A percentile compares a stretch with the other conserved stretches of the same genome.
Evolutionary conservation across 352 stramenopile species (phyloP).

Genomic region (Phytopythium aichiense): DNA sequence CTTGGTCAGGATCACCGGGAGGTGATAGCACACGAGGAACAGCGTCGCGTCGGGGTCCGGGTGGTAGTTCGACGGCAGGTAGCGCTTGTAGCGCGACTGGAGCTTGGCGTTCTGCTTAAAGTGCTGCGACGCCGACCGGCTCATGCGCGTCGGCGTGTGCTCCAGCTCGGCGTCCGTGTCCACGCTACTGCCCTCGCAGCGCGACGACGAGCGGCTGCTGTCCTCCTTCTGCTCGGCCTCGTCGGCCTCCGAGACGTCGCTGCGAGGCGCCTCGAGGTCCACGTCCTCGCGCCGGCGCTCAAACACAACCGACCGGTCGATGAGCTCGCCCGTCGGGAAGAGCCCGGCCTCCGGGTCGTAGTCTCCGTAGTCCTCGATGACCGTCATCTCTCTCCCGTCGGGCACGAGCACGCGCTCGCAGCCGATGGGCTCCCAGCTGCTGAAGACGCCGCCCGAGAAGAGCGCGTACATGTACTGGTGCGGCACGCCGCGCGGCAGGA

Average conservation of each 20-base stretch:
- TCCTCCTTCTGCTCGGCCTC: slow-evolving; percentile 16
- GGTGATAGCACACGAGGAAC: slow-evolving; percentile 92
- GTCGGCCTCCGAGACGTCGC: slow-evolving; percentile 7
- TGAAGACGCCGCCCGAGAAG: slow-evolving; percentile 83
- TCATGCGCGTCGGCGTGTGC: neutral
- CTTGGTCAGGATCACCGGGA: slow-evolving; percentile 87
- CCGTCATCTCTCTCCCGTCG: slow-evolving; percentile 75
- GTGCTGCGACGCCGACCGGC: slow-evolving; percentile 41
- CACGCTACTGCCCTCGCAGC: slow-evolving; percentile 11
- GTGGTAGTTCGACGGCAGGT: slow-evolving; percentile 69
- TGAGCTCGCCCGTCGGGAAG: slow-evolving; percentile 46
- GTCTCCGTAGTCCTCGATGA: slow-evolving; percentile 70
- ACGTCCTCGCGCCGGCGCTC: slow-evolving; percentile 33
- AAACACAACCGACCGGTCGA: slow-evolving; percentile 62
- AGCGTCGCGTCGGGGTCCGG: slow-evolving; percentile 60
- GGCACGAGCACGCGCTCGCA: slow-evolving; percentile 68
- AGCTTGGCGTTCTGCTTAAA: slow-evolving; percentile 61
- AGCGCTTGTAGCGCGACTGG: slow-evolving; percentile 79
- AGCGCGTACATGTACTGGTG: slow-evolving; percentile 91
- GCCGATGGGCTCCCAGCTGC: slow-evolving; percentile 77
- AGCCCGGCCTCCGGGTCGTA: slow-evolving; percentile 66
- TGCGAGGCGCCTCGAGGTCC: slow-evolving; percentile 8
- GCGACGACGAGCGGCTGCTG: neutral
- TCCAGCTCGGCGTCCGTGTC: neutral
- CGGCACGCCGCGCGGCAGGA: slow-evolving; percentile 80